Base-by-base conservation (phyloP, 306 rosid species). In the Vigna unguiculata region DNA sequence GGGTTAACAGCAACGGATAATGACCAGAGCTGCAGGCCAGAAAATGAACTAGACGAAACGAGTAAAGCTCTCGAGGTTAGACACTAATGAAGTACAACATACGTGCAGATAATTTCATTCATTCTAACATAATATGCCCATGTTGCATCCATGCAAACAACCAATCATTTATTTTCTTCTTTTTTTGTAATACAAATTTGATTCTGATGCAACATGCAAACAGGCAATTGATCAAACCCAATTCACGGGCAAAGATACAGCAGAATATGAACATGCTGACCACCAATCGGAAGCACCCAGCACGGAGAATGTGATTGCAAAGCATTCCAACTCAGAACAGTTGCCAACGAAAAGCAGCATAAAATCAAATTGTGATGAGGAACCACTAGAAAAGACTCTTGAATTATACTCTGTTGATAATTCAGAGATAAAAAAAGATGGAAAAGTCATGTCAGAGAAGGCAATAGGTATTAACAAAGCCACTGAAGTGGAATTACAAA, bases 1-100 rank as follows among this genome's bases (percentile, higher is more conserved):
- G 83, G 75, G 63, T 54, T 28, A 43, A 40, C 65, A 51, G 25
- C n/a, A 24, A 36, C 16, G 21, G 17, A 63, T 21, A 24, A 52
- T 6, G 16, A 54, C 63, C 48, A 34, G 36, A 53, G 64, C 38
- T 34, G 19, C 20, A 53, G 9, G 53, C 64, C 15, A 3, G 21
- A 38, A 36, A 71, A 53, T 34, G 76, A 71, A 52, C 63, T 32
- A 12, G 75, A 20, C 48, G 36, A 71, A 69, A 47, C 30, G 8
- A 32, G 6, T 70, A 51, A 30, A 34, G 25, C 46, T 20, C 51
- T 64, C 22, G 73, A 76, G 80, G 80, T 76, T 22, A 21, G 80
- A 28, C 15, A 47, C 17, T 51, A 36, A 34, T 17, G 71, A 32
- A 62, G 21, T 19, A 48, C 5, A 61, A 20, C 16, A 49, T 20